phyloP scores from a whole-genome alignment of 768 basidiomycete species.

The Mycena crocata region DNA sequence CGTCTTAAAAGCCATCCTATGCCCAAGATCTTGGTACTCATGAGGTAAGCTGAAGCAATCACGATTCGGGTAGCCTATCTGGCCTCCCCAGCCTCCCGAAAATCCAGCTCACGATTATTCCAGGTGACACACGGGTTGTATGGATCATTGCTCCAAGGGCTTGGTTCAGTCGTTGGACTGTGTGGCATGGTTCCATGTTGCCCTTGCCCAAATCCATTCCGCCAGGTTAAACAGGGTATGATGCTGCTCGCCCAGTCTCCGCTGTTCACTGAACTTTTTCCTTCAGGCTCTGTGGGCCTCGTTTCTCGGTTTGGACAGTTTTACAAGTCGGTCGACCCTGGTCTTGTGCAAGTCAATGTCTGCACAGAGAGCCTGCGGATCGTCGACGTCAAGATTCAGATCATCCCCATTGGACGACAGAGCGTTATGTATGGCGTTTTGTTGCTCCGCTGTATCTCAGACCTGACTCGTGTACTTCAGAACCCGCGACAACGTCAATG shows the following conservation, averaged over 20 bases:
- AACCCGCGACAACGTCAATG: constrained; percentile 96
- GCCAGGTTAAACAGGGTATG: constrained; percentile 84
- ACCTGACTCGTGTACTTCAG: constrained; percentile 39
- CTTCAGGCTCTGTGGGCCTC: constrained; percentile 85
- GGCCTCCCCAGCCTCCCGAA: too few relatives aligned
- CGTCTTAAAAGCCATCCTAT: constrained; percentile 78
- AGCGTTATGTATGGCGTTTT: constrained; percentile 72
- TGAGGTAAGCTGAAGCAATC: constrained; percentile 51
- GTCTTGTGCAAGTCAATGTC: constrained; percentile 92
- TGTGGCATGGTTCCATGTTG: constrained; percentile 86
- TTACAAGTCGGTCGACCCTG: constrained; percentile 95
- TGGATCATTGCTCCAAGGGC: constrained; percentile 79
- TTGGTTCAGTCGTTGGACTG: constrained; percentile 77
- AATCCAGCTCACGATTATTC: not conserved
- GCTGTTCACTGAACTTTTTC: not conserved
- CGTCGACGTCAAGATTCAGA: constrained; percentile 97
- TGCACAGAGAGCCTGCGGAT: constrained; percentile 89
- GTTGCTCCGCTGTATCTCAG: not conserved
- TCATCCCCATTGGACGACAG: constrained; percentile 87
- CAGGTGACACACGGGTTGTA: constrained; percentile 88
- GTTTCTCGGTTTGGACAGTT: constrained; percentile 95
- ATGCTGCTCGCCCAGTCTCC: constrained; percentile 1
- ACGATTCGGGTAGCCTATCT: not conserved
- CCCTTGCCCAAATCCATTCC: constrained; percentile 88
- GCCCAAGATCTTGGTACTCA: constrained; percentile 86